Percentiles rank a stretch among this genome's conserved stretches.
phyloP scores from a whole-genome alignment of 2,329 filamentous ascomycete genomes.

The Parastagonospora avenae region DNA sequence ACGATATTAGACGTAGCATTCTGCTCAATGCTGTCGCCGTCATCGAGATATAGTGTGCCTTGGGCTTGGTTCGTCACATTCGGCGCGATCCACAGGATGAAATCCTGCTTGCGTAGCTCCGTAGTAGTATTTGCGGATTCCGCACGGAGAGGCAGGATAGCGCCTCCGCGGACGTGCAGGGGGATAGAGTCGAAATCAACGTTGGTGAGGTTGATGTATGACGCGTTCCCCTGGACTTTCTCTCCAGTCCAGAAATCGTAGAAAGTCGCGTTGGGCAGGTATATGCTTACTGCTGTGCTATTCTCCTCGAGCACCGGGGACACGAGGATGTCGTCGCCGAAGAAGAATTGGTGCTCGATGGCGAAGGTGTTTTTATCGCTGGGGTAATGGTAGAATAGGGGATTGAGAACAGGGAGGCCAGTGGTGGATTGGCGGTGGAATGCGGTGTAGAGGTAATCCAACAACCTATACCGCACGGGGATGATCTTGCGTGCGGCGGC shows the following conservation, averaged over 20 bases:
- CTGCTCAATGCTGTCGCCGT: constrained; percentile 71
- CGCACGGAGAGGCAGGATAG: constrained; percentile 65
- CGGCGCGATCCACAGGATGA: constrained; percentile 73
- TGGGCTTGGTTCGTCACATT: constrained; percentile 65
- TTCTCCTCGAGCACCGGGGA: constrained; percentile 61
- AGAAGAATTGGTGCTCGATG: constrained; percentile 64
- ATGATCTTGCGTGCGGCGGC: constrained; percentile 70
- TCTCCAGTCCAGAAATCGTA: constrained; percentile 64
- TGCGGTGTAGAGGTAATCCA: constrained; percentile 79
- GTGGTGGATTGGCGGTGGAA: constrained; percentile 63
- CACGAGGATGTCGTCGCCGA: constrained; percentile 61
- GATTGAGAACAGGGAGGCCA: constrained; percentile 69
- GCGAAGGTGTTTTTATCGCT: constrained; percentile 57
- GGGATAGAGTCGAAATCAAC: constrained; percentile 62
- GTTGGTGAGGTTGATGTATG: constrained; percentile 51
- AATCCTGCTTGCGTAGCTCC: constrained; percentile 68
- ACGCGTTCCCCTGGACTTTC: constrained; percentile 54
- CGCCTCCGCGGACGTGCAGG: constrained; percentile 68
- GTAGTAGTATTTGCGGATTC: constrained; percentile 64
- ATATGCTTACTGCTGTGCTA: constrained; percentile 58
- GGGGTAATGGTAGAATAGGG: constrained; percentile 74
- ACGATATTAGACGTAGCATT: constrained; percentile 59
- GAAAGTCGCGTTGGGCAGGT: constrained; percentile 63
- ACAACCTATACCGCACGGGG: constrained; percentile 70
- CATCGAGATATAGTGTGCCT: constrained; percentile 76